A percentile compares a stretch with the other conserved stretches of the same genome.
These are phyloP conservation scores for Aspergillaceae sp. DNA, from an alignment of 2,329 filamentous ascomycete species.

Conservation along the genomic window DNA sequence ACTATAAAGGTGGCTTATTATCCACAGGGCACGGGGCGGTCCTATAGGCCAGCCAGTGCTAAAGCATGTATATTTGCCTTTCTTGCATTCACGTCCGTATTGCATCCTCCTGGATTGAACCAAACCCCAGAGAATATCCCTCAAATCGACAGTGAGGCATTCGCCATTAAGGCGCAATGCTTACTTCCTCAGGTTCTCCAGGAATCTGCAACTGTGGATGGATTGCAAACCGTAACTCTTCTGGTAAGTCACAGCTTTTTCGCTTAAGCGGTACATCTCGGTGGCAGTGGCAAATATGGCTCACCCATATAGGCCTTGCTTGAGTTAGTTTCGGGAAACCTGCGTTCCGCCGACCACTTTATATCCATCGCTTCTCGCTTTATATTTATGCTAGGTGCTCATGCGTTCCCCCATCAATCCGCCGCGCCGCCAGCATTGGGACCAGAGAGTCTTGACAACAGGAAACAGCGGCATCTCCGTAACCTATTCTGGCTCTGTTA, in stretches of 20 bases:
- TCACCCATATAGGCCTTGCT: slow-evolving; percentile 30
- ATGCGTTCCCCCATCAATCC: slow-evolving; percentile 22
- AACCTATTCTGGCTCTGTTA: slow-evolving; percentile 50
- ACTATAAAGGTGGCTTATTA: slow-evolving; percentile 42
- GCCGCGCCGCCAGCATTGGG: slow-evolving; percentile 14
- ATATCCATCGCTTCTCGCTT: slow-evolving; percentile 41
- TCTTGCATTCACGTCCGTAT: slow-evolving; percentile 29
- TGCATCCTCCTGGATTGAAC: slow-evolving; percentile 14
- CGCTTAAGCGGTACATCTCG: no score
- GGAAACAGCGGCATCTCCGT: slow-evolving; percentile 22
- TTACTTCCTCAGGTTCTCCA: slow-evolving; percentile 38
- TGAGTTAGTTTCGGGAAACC: slow-evolving; percentile 39
- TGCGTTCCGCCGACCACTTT: slow-evolving; percentile 40
- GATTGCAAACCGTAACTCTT: slow-evolving; percentile 41
- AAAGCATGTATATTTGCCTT: slow-evolving; percentile 46
- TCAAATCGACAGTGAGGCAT: slow-evolving; percentile 34
- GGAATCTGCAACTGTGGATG: slow-evolving; percentile 35
- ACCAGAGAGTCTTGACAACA: slow-evolving; percentile 7
- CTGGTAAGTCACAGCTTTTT: slow-evolving; percentile 32
- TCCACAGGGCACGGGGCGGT: slow-evolving; percentile 8
- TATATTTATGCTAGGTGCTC: slow-evolving; percentile 43
- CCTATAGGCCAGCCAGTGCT: slow-evolving; percentile 24
- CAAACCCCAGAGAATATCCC: background rate
- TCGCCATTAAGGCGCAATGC: slow-evolving; percentile 34
- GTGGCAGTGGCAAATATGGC: background rate